phyloP scores from a whole-genome alignment of 495 filamentous ascomycete species.

The Podospora australis region DNA sequence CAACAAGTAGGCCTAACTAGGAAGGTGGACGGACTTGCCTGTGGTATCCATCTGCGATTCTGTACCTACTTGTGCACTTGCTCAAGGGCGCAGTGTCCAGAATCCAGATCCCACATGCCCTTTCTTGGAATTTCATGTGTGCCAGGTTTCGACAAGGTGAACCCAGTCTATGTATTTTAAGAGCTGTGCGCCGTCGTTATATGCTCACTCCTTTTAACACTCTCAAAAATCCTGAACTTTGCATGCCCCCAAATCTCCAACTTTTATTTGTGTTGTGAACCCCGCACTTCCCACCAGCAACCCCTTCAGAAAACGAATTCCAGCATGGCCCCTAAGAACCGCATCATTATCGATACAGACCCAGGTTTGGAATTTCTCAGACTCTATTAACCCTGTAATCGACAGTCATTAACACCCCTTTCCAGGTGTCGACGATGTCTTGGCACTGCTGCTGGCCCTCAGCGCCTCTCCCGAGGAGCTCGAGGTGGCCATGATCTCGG shows the following conservation, averaged over 20 bases:
- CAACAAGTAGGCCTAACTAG: no score
- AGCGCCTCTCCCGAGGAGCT: constrained; percentile 78
- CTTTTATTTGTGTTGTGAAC: no score
- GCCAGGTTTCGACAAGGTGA: no score
- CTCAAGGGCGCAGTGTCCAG: no score
- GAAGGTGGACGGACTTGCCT: no score
- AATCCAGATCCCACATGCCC: no score
- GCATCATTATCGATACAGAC: constrained; percentile 92
- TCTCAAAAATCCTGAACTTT: background rate
- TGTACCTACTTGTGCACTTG: no score
- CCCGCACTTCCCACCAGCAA: constrained; percentile 6
- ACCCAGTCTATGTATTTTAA: no score
- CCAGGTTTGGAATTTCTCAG: constrained; percentile 46
- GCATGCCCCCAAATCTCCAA: background rate
- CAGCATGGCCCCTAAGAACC: constrained; percentile 54
- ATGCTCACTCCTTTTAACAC: background rate
- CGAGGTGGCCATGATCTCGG: constrained; percentile 79
- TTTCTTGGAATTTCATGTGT: no score
- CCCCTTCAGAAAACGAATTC: background rate
- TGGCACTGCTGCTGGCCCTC: constrained; percentile 77
- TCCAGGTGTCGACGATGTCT: constrained; percentile 82
- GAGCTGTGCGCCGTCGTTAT: constrained; percentile 4
- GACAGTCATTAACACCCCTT: constrained; percentile 1
- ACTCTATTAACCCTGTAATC: background rate
- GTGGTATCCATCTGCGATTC: no score